Evolutionary conservation across 192 early-diverging fungal species (phyloP).

Genomic region (Rhizoclosmatium sp.): DNA sequence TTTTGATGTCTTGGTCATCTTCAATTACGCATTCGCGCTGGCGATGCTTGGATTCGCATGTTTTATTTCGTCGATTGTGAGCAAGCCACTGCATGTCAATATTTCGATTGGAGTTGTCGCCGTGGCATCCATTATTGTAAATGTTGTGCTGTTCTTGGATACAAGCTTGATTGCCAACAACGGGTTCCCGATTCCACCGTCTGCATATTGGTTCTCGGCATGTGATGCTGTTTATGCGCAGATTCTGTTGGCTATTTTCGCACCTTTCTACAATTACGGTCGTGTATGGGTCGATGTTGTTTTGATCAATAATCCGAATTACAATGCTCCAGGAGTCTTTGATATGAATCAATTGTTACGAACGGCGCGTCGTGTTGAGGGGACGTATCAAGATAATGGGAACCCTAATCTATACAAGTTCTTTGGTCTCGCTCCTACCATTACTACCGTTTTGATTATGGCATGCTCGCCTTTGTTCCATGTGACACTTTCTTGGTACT

Average conservation of each 20-base stretch:
- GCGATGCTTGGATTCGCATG: conserved; percentile 26
- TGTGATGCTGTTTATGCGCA: conserved; percentile 33
- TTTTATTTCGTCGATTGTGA: conserved; percentile 10
- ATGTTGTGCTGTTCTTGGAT: conserved; percentile 17
- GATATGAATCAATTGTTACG: conserved; percentile 14
- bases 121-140: conserved; percentile 11
- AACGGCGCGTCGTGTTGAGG: not conserved
- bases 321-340: not conserved
- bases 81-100: conserved; percentile 26
- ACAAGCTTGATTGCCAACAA: not conserved
- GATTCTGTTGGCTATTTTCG: conserved; percentile 31
- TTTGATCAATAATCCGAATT: conserved; percentile 21
- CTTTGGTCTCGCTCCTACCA: not conserved
- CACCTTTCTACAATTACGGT: conserved; percentile 35
- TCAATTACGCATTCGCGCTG: conserved; percentile 21
- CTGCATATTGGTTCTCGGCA: conserved; percentile 25
- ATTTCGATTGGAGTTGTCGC: conserved; percentile 25
- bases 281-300: conserved; percentile 31
- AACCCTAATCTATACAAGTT: not conserved
- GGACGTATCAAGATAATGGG: not conserved
- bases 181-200: conserved; percentile 1
- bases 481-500: conserved; percentile 52
- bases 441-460: conserved; percentile 8
- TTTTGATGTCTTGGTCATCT: conserved; percentile 31
- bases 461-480: conserved; percentile 43